These are phyloP conservation scores for Lactifluus hygrophoroides DNA, from an alignment of 768 basidiomycete species.

Conservation along the genomic window DNA sequence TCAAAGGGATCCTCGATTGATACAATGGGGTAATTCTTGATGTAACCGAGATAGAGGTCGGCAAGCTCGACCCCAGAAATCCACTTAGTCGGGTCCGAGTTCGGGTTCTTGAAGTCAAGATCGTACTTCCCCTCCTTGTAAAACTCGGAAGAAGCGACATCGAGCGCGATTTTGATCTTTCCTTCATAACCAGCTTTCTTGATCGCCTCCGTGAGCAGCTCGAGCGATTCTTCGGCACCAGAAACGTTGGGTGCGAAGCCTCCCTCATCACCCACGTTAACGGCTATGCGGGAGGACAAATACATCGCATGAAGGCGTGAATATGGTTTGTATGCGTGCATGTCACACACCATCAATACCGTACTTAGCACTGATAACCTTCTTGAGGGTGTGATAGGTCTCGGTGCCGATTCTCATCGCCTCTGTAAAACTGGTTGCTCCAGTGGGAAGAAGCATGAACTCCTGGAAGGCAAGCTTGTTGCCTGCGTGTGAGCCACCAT, in stretches of 20 bases:
- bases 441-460: slow-evolving; percentile 98
- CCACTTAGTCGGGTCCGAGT: slow-evolving; percentile 96
- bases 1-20: slow-evolving; percentile 98
- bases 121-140: slow-evolving; percentile 99
- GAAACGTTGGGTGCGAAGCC: slow-evolving; percentile 98
- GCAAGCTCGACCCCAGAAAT: slow-evolving; percentile 89
- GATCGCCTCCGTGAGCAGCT: slow-evolving; percentile 92
- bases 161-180: slow-evolving; percentile 97
- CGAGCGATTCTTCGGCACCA: slow-evolving; percentile 95
- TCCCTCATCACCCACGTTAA: slow-evolving; percentile 99
- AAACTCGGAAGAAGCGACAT: slow-evolving; percentile 98
- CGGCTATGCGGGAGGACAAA: slow-evolving; percentile 44
- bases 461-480: slow-evolving; percentile 99
- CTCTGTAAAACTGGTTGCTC: slow-evolving; percentile 85
- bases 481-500: slow-evolving; percentile 98
- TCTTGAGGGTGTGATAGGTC: slow-evolving; percentile 97
- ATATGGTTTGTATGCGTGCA: not conserved
- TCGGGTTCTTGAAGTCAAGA: slow-evolving; percentile 98
- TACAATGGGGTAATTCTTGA: slow-evolving; percentile 92
- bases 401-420: slow-evolving; percentile 98
- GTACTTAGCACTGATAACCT: slow-evolving; percentile 98
- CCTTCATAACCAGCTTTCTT: slow-evolving; percentile 97
- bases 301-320: slow-evolving; percentile 16
- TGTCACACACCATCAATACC: slow-evolving; percentile 82
- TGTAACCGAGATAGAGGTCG: slow-evolving; percentile 77